These are phyloP conservation scores for Aurantiochytrium sp. DNA, from an alignment of 108 stramenopile species.

Conservation along the genomic window DNA sequence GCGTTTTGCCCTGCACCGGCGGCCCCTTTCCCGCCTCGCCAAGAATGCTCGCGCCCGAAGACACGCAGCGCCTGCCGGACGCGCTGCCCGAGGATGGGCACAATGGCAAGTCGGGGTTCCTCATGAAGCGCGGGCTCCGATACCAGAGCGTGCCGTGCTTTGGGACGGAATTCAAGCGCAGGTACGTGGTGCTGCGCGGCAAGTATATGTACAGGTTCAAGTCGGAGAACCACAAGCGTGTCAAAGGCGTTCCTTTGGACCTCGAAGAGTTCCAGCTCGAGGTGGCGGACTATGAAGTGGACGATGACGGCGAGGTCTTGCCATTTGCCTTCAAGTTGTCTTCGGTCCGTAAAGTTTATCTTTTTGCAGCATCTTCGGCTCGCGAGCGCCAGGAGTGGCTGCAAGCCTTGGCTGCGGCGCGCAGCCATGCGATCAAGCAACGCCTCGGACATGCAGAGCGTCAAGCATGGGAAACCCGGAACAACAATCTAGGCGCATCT, in stretches of 20 bases:
- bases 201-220: neutral
- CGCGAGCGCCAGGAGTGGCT: neutral
- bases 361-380: neutral
- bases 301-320: neutral
- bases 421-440: neutral
- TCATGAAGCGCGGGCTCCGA: neutral
- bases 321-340: neutral
- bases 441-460: neutral
- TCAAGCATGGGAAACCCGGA: neutral
- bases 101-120: neutral
- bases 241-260: neutral
- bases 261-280: neutral
- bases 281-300: neutral
- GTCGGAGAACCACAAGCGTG: neutral
- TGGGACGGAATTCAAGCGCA: neutral
- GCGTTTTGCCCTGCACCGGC: no score
- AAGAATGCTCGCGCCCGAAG: neutral
- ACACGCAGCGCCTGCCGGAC: neutral
- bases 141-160: constrained; percentile 14
- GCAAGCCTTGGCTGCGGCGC: neutral
- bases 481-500: neutral
- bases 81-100: neutral
- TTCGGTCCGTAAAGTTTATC: neutral
- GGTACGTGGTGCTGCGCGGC: neutral
- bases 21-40: no score